Percentiles rank a stretch among this genome's conserved stretches.
Conservation (phyloP, 805 yeast genomes). For the Jamesozyma piceae region DNA sequence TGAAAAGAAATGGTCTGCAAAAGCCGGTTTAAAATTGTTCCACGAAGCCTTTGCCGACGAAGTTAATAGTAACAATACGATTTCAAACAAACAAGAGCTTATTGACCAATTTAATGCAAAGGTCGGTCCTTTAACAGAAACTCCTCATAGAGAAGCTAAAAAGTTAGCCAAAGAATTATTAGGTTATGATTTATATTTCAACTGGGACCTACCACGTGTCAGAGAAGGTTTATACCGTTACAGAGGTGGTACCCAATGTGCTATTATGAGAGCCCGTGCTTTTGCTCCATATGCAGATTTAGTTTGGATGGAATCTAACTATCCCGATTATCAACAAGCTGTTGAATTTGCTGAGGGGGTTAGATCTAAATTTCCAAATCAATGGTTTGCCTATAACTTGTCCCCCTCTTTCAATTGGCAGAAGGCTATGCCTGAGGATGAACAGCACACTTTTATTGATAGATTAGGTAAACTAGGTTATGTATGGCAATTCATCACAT, state of each 20-base stretch:
- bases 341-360: conserved; percentile 92
- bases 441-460: conserved; percentile 83
- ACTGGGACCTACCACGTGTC: conserved; percentile 93
- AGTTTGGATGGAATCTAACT: conserved; percentile 97
- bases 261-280: conserved; percentile 92
- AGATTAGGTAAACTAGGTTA: conserved; percentile 83
- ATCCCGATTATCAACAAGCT: conserved; percentile 90
- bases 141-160: conserved; percentile 74
- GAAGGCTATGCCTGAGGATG: conserved; percentile 76
- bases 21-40: conserved; percentile 81
- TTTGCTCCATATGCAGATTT: conserved; percentile 91
- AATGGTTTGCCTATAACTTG: conserved; percentile 94
- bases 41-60: conserved; percentile 85
- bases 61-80: conserved; percentile 45
- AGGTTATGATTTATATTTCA: conserved; percentile 77
- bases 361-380: conserved; percentile 66
- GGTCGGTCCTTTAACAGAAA: conserved; percentile 66
- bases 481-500: conserved; percentile 95
- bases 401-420: conserved; percentile 98
- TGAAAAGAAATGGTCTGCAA: conserved; percentile 73
- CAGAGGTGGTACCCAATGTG: conserved; percentile 94
- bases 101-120: conserved; percentile 55
- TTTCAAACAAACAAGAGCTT: conserved; percentile 42
- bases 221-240: conserved; percentile 96
- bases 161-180: conserved; percentile 61